Conservation (phyloP, 306 rosid species). For the Gynostemma pentaphyllum region DNA sequence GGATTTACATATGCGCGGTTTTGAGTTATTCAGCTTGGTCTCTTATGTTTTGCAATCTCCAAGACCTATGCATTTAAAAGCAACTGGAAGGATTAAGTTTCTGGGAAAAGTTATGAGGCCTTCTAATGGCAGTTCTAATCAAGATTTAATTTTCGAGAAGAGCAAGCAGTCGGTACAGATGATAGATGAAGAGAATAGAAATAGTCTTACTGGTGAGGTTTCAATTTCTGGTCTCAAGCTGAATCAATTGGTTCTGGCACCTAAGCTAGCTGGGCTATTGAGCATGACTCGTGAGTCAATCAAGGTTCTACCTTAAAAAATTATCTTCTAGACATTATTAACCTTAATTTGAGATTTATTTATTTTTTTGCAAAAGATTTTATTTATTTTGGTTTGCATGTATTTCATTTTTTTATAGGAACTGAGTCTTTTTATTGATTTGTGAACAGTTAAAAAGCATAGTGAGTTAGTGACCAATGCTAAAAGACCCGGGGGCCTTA, state of each 20-base stretch:
- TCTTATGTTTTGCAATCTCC: conserved; percentile 68
- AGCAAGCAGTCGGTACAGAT: conserved; percentile 20
- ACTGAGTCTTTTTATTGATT: too few species aligned
- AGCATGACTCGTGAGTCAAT: conserved; percentile 48
- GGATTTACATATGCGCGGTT: conserved; percentile 79
- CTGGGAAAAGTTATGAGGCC: conserved; percentile 65
- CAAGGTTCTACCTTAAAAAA: conserved; percentile 43
- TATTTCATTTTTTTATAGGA: too few species aligned
- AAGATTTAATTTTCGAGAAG: conserved; percentile 28
- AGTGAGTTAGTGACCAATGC: too few species aligned
- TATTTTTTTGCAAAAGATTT: too few species aligned
- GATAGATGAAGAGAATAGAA: conserved; percentile 28
- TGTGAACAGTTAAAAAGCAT: too few species aligned
- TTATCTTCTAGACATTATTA: conserved; percentile 1
- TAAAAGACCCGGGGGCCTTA: too few species aligned
- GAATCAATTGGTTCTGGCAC: conserved; percentile 86
- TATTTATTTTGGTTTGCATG: not conserved
- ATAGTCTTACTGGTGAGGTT: conserved; percentile 65
- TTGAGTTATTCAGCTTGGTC: conserved; percentile 65
- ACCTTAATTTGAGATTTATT: not conserved
- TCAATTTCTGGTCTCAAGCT: conserved; percentile 73
- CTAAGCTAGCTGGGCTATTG: conserved; percentile 64
- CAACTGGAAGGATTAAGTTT: conserved; percentile 80
- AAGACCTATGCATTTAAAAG: conserved; percentile 68
- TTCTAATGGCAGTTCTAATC: conserved; percentile 21